phyloP scores from a whole-genome alignment of 2,329 filamentous ascomycete genomes.

The Aaosphaeria arxii region DNA sequence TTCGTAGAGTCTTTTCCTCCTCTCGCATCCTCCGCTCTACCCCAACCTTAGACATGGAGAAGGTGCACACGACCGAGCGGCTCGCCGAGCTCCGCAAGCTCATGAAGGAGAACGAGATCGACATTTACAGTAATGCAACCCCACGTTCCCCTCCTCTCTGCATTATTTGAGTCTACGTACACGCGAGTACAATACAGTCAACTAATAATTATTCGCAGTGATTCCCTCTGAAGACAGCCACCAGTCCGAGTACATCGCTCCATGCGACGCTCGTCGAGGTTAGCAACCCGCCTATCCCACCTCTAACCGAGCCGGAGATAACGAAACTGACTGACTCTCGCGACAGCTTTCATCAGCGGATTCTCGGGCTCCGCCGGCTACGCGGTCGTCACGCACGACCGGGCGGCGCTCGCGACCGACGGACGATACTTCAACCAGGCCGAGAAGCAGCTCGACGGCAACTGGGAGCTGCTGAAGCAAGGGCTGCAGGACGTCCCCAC shows the following conservation, averaged over 20 bases:
- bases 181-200: not conserved
- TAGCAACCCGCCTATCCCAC: conserved; percentile 12
- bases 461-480: conserved; percentile 91
- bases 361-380: conserved; percentile 95
- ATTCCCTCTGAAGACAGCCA: conserved; percentile 96
- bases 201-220: conserved; percentile 55
- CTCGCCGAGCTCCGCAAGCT: conserved; percentile 74
- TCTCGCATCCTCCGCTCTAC: conserved; percentile 22
- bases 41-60: conserved; percentile 63
- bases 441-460: conserved; percentile 80
- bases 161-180: not conserved
- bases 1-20: conserved; percentile 22
- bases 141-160: not conserved
- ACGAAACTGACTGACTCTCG: not conserved
- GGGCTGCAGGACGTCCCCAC: conserved; percentile 91
- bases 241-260: conserved; percentile 95
- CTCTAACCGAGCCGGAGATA: not conserved
- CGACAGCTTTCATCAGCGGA: conserved; percentile 76
- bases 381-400: conserved; percentile 80
- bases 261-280: conserved; percentile 86
- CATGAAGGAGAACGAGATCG: conserved; percentile 83
- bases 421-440: conserved; percentile 99
- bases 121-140: conserved; percentile 76
- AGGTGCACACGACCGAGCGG: conserved; percentile 73
- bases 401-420: conserved; percentile 89